Conservation (phyloP, 441 rosid genomes). For the Erodium moschatum region DNA sequence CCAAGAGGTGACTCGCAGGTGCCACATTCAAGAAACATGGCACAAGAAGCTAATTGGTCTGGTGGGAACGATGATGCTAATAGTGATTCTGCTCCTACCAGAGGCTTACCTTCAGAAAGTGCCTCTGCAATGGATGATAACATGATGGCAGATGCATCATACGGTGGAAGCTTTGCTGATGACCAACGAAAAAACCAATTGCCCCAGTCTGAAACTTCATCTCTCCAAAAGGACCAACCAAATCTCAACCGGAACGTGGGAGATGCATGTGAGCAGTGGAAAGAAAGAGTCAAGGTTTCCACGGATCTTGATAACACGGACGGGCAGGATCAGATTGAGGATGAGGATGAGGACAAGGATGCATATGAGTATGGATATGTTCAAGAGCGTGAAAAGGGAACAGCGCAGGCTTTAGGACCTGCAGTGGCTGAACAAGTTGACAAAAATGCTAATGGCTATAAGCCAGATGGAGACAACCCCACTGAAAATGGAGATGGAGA, state of each 20-base stretch:
- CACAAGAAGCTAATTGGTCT: constrained; percentile 45
- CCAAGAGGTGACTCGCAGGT: constrained; percentile 41
- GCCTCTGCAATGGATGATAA: constrained; percentile 46
- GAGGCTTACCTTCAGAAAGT: constrained; percentile 44
- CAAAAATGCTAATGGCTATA: constrained; percentile 36
- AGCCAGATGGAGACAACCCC: constrained; percentile 41
- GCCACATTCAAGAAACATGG: constrained; percentile 40
- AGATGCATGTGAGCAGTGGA: constrained; percentile 86
- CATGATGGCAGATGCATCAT: constrained; percentile 42
- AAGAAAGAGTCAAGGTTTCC: constrained; percentile 74
- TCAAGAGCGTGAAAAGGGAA: constrained; percentile 65
- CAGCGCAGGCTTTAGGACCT: constrained; percentile 84
- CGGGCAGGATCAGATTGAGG: constrained; percentile 35
- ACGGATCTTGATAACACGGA: constrained; percentile 49
- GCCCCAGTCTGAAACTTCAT: constrained; percentile 40
- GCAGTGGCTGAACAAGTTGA: constrained; percentile 81
- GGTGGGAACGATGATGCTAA: constrained; percentile 29
- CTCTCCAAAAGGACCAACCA: constrained; percentile 41
- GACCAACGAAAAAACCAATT: constrained; percentile 33
- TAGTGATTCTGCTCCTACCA: constrained; percentile 42
- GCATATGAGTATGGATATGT: constrained; percentile 75
- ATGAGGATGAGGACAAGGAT: constrained; percentile 60
- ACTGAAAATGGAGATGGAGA: constrained; percentile 35
- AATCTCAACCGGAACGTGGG: constrained; percentile 82
- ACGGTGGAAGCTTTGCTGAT: constrained; percentile 47